phyloP scores from a whole-genome alignment of 2,329 filamentous ascomycete species.

The Beauveria sp. region DNA sequence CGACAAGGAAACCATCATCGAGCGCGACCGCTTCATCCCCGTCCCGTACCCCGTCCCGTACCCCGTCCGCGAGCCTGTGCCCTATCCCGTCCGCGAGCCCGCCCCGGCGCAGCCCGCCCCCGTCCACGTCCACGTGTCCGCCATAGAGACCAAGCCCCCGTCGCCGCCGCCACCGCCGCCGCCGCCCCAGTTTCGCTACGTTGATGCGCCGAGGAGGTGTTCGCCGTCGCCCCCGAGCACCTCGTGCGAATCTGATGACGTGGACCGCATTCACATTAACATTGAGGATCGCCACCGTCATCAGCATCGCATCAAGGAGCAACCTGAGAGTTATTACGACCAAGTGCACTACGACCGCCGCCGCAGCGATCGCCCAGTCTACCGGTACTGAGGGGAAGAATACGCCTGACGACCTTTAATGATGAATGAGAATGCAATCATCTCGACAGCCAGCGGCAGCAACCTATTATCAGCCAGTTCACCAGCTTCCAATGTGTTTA shows the following conservation, averaged over 20 bases:
- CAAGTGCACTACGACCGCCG: neutral
- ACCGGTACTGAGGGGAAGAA: neutral
- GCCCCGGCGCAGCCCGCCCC: conserved; percentile 30
- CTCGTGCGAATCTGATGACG: conserved; percentile 21
- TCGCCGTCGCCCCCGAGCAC: conserved; percentile 4
- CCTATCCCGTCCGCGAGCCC: conserved; percentile 36
- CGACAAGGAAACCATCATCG: conserved; percentile 42
- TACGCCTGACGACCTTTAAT: neutral
- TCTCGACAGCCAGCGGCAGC: neutral
- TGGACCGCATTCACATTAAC: conserved; percentile 17
- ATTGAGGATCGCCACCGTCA: conserved; percentile 19
- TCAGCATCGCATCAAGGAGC: conserved; percentile 3
- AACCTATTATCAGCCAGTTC: neutral
- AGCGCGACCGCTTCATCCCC: conserved; percentile 42
- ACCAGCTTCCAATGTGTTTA: neutral
- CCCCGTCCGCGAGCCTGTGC: conserved; percentile 35
- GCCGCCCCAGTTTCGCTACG: conserved; percentile 8
- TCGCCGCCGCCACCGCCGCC: conserved; percentile 23
- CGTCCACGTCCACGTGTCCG: conserved; percentile 16
- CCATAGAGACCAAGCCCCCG: conserved; percentile 13
- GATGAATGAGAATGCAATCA: neutral
- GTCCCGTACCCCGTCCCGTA: conserved; percentile 33
- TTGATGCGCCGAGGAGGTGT: neutral
- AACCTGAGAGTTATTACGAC: neutral
- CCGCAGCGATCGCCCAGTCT: neutral